Evolutionary conservation across 176 grass and related monocot species (phyloP).

Genomic region (Phoenix roebelenii): DNA sequence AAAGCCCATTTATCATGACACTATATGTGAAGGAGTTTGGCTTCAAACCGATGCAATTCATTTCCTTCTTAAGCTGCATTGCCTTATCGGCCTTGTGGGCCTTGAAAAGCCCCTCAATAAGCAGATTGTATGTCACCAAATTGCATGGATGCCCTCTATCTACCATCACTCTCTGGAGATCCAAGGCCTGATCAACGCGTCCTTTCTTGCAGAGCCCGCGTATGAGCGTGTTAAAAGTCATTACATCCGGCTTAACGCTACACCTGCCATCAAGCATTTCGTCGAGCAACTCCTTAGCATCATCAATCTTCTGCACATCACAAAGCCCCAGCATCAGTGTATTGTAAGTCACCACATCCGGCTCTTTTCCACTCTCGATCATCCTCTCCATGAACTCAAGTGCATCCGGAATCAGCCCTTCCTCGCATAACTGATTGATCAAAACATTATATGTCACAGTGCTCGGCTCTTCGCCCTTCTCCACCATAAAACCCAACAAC

Average conservation of each 20-base stretch:
- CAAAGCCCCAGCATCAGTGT: constrained; percentile 27
- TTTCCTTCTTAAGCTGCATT: constrained; percentile 26
- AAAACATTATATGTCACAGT: constrained; percentile 33
- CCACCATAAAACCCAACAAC: constrained; percentile 44
- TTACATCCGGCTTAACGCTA: constrained; percentile 25
- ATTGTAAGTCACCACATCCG: constrained; percentile 34
- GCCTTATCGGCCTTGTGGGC: constrained; percentile 16
- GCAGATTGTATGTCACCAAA: constrained; percentile 33
- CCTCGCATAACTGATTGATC: constrained; percentile 33
- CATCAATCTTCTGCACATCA: constrained; percentile 32
- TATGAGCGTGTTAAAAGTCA: constrained; percentile 50
- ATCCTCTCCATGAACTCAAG: constrained; percentile 28
- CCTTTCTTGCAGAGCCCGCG: constrained; percentile 45
- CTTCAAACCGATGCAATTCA: constrained; percentile 20
- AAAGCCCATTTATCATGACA: constrained; percentile 42
- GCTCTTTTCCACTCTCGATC: constrained; percentile 16
- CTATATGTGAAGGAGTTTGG: constrained; percentile 29
- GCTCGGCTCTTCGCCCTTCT: constrained; percentile 39
- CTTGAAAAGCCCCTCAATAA: constrained; percentile 32
- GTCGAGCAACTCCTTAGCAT: constrained; percentile 27
- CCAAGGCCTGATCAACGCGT: constrained; percentile 21
- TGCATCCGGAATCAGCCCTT: constrained; percentile 29
- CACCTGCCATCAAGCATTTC: constrained; percentile 32
- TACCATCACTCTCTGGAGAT: constrained; percentile 34
- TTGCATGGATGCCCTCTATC: constrained; percentile 14